Percentiles rank a stretch among this genome's conserved stretches.
These are phyloP conservation scores for Nephromyces sp. DNA, from an alignment of 169 alveolate species.

Conservation along the genomic window DNA sequence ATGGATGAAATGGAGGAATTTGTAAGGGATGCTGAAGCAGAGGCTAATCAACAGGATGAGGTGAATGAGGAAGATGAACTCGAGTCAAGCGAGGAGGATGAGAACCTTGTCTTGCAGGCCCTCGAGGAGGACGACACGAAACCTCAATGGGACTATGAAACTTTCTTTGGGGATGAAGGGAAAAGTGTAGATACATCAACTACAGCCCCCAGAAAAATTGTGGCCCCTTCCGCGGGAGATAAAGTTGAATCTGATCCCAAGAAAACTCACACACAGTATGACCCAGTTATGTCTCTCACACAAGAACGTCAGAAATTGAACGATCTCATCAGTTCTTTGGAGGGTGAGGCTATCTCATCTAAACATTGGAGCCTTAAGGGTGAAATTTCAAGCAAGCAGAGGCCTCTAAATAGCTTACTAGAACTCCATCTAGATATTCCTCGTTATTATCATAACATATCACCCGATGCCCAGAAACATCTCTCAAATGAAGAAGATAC, in stretches of 20 bases:
- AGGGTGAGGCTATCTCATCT: background rate
- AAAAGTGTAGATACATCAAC: too few species aligned
- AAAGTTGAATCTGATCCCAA: background rate
- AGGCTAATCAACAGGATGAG: background rate
- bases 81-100: background rate
- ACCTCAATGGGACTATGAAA: too few species aligned
- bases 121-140: too few species aligned
- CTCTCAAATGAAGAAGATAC: too few species aligned
- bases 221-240: background rate
- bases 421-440: slow-evolving; percentile 20
- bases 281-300: background rate
- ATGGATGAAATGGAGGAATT: background rate
- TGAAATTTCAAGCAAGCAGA: background rate
- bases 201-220: too few species aligned
- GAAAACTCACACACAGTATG: too few species aligned
- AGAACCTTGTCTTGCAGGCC: background rate
- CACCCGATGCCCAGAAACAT: too few species aligned
- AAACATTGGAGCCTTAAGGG: slow-evolving; percentile 23
- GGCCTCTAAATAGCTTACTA: slow-evolving; percentile 11
- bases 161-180: too few species aligned
- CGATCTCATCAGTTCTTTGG: background rate
- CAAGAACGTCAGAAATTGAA: background rate
- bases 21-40: background rate
- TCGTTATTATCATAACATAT: background rate
- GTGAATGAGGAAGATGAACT: background rate